Evolutionary conservation across 1,284 basidiomycete species (phyloP).

Genomic region (Microbotryum silenes-acaulis): DNA sequence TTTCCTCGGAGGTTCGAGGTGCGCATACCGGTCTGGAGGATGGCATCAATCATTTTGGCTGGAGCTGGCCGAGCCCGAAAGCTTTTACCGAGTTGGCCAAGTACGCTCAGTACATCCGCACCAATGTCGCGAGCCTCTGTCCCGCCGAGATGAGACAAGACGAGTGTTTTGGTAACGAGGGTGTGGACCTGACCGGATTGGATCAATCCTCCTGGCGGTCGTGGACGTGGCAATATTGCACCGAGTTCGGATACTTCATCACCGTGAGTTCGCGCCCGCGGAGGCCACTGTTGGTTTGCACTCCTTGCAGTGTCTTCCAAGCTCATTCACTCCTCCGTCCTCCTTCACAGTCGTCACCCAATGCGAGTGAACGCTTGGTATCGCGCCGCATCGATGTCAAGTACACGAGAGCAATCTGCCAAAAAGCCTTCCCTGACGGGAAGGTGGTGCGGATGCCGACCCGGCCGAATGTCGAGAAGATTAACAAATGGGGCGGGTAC

Average conservation of each 20-base stretch:
- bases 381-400: slow-evolving; percentile 65
- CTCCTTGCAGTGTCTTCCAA: neutral
- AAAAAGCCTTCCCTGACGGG: slow-evolving; percentile 70
- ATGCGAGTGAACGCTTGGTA: slow-evolving; percentile 57
- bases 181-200: slow-evolving; percentile 56
- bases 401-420: slow-evolving; percentile 72
- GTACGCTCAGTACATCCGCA: slow-evolving; percentile 24
- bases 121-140: slow-evolving; percentile 25
- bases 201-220: slow-evolving; percentile 64
- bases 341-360: slow-evolving; percentile 67
- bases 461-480: slow-evolving; percentile 26
- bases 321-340: slow-evolving; percentile 52
- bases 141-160: slow-evolving; percentile 22
- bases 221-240: slow-evolving; percentile 69
- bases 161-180: slow-evolving; percentile 69
- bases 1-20: neutral
- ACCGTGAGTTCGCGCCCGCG: slow-evolving; percentile 33
- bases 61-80: slow-evolving; percentile 9
- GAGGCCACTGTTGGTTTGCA: neutral
- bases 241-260: slow-evolving; percentile 34
- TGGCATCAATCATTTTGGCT: neutral
- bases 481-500: slow-evolving; percentile 33
- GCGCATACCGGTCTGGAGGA: neutral
- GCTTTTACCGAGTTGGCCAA: slow-evolving; percentile 9
- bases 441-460: slow-evolving; percentile 50